Percentiles rank a stretch among this genome's conserved stretches.
Evolutionary conservation across 176 grass and related monocot species (phyloP).

Genomic region (Cenchrus purpureus): DNA sequence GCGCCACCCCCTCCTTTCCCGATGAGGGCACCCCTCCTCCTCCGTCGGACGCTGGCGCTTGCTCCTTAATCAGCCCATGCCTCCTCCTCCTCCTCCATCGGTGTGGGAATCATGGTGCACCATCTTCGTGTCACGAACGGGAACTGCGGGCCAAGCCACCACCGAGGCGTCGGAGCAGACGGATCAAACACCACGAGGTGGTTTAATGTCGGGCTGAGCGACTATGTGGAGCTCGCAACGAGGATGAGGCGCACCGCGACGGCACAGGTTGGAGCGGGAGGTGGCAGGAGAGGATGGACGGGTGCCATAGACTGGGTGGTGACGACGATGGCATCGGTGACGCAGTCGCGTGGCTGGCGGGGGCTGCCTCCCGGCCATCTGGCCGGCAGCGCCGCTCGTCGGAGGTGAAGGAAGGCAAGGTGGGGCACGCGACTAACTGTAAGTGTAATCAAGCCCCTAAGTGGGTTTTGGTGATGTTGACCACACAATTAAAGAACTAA

Average conservation of each 20-base stretch:
- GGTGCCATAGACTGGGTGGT: constrained; percentile 61
- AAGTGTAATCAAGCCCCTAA: too few relatives aligned
- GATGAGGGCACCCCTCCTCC: too few relatives aligned
- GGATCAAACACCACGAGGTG: constrained; percentile 76
- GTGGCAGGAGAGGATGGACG: constrained; percentile 66
- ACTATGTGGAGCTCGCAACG: constrained; percentile 55
- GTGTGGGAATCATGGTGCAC: constrained; percentile 52
- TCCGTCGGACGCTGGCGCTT: too few relatives aligned
- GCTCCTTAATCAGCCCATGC: too few relatives aligned
- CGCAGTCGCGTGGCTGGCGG: background rate
- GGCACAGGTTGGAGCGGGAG: constrained; percentile 73
- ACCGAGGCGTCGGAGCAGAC: constrained; percentile 16
- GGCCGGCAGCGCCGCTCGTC: too few relatives aligned
- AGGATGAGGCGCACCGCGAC: constrained; percentile 50
- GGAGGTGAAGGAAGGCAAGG: too few relatives aligned
- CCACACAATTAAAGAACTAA: too few relatives aligned
- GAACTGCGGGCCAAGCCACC: constrained; percentile 58
- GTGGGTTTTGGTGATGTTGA: too few relatives aligned
- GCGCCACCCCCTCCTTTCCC: too few relatives aligned
- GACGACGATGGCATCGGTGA: constrained; percentile 52
- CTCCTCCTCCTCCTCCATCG: too few relatives aligned
- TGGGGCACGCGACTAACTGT: too few relatives aligned
- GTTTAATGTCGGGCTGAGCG: constrained; percentile 63
- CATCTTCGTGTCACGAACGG: constrained; percentile 76
- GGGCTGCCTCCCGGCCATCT: too few relatives aligned